Conservation (phyloP, 2,329 filamentous ascomycete genomes). For the Colletotrichum cuscutae region DNA sequence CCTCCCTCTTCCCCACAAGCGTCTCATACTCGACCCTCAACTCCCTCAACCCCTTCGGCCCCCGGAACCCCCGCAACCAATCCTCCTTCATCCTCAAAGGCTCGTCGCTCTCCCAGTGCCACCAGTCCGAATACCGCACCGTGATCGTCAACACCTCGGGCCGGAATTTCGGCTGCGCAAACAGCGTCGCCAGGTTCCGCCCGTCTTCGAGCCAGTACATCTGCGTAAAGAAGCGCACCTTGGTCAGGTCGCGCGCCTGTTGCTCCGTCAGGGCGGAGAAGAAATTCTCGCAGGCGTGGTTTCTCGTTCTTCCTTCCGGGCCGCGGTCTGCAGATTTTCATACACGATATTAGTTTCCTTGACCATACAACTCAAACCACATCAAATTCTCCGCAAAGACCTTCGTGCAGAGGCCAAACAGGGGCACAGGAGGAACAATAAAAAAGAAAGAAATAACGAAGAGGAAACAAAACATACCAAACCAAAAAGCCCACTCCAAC, state of each 20-base stretch:
- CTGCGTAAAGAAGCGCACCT: conserved; percentile 54
- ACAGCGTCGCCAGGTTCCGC: conserved; percentile 37
- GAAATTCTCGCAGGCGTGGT: background rate
- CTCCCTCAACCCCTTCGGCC: conserved; percentile 46
- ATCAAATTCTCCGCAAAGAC: too few relatives aligned
- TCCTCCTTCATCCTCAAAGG: conserved; percentile 46
- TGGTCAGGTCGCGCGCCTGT: conserved; percentile 37
- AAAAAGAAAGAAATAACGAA: too few relatives aligned
- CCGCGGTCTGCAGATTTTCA: conserved; percentile 9
- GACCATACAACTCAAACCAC: background rate
- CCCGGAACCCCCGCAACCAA: conserved; percentile 47
- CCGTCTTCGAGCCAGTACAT: conserved; percentile 50
- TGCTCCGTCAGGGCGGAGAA: conserved; percentile 13
- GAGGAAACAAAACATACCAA: background rate
- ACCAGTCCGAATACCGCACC: conserved; percentile 61
- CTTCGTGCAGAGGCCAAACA: too few relatives aligned
- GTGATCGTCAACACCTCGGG: conserved; percentile 54
- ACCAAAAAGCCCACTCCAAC: conserved; percentile 28
- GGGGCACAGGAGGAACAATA: too few relatives aligned
- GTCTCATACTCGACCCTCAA: conserved; percentile 60
- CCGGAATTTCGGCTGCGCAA: conserved; percentile 43
- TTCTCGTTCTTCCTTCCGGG: background rate
- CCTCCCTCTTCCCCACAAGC: conserved; percentile 53
- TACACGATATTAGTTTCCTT: background rate
- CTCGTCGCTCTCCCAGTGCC: conserved; percentile 52